Evolutionary conservation across 1,139 yeast genomes (phyloP), one percentile per base, ranked within the genome.

Genomic region (Yamadazyma sp.): DNA sequence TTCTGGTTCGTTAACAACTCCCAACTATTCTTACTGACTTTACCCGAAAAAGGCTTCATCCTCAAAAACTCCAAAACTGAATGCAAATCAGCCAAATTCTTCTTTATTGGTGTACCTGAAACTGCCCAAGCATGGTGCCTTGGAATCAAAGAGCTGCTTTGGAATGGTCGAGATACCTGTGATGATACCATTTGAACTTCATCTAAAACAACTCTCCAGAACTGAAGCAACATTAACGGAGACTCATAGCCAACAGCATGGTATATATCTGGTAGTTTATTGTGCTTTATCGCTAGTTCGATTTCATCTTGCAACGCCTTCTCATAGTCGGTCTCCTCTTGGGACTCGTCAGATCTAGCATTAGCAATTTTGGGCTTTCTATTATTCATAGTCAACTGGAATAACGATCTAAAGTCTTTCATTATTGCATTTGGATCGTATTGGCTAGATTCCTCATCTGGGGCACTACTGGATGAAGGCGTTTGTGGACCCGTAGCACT

Each of bases 121-220:
- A 89, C 96, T 6, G 96, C 96, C 97, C 97, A 92, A 0, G 96
- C 80, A 62, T 92, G 97, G 37, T 79, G 76, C 38, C 96, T 67
- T 3, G 96, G 95, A 17, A 92, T 78, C 29, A 86, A 64, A 3
- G 86, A 70, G 0, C 96, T 89, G 41, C 88, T 86, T 45, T 78
- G 80, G 18, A 95, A 88, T 1, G 94, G 88, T 35, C 86, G 75
- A 1, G 92, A 78, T 2, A 80, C 71, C 15, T 84, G 82, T 4
- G 82, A 77, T 6, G 87, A 80, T 3, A 92, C 86, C 92, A 89
- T 86, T 61, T 92, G 98, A 1, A 87, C 97, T 59, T 92, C 98
- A 64, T 92, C 98, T 27, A 90, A 62, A 1, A 90, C 76, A 2
- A 92, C 86, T 43, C 98, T 70, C 89, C 95, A 86, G 59, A 90